These are phyloP conservation scores for Tolypocladium album DNA, from an alignment of 2,329 filamentous ascomycete species.

Conservation along the genomic window DNA sequence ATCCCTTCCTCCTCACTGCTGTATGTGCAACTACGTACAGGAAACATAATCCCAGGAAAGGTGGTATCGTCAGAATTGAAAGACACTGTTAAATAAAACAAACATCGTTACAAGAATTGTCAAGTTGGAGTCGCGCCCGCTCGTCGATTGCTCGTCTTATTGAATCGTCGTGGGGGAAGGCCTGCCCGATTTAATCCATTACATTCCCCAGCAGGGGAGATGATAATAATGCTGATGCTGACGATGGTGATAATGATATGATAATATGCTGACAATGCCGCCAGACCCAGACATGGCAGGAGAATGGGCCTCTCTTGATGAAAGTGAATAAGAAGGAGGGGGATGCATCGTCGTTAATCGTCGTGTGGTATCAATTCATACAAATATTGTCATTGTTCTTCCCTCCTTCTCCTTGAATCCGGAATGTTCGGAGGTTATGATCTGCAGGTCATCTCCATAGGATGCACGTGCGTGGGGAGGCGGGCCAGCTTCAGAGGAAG, in stretches of 20 bases:
- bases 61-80: not conserved
- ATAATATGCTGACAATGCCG: not conserved
- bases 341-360: not conserved
- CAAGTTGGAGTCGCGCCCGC: not conserved
- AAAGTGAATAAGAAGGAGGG: not conserved
- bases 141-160: not conserved
- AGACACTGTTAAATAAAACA: not conserved
- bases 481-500: conserved; percentile 31
- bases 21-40: not conserved
- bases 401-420: not conserved
- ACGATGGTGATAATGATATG: not conserved
- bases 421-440: not conserved
- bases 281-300: not conserved
- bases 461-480: not conserved
- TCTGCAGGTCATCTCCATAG: not conserved
- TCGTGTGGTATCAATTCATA: conserved; percentile 1
- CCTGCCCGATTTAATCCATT: not conserved
- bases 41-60: not conserved
- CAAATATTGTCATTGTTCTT: not conserved
- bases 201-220: not conserved
- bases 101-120: not conserved
- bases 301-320: not conserved
- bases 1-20: not conserved
- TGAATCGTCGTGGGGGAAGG: not conserved
- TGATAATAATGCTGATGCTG: not conserved